phyloP scores from a whole-genome alignment of 805 yeast species.

The Kodamaea leandrae region DNA sequence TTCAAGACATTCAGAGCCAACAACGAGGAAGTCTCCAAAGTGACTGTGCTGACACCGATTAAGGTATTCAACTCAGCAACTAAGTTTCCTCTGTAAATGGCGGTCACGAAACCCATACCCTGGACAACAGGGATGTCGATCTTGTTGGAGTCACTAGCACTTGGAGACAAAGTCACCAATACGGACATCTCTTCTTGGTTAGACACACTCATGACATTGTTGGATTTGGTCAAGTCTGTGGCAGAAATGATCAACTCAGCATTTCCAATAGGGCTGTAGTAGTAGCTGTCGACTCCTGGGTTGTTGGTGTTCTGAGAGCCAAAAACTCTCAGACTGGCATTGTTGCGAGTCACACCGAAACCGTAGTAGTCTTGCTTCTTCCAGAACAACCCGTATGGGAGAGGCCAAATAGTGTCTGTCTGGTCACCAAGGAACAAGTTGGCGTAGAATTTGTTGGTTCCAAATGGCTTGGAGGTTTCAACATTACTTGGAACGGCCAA shows the following conservation, averaged over 20 bases:
- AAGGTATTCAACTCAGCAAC: slow-evolving; percentile 49
- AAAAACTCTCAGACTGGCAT: slow-evolving; percentile 39
- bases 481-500: slow-evolving; percentile 48
- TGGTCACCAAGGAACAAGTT: slow-evolving; percentile 60
- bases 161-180: slow-evolving; percentile 39
- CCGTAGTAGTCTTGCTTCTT: slow-evolving; percentile 48
- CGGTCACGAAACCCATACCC: slow-evolving; percentile 60
- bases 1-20: slow-evolving; percentile 34
- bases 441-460: slow-evolving; percentile 76
- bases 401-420: slow-evolving; percentile 54
- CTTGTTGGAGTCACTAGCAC: slow-evolving; percentile 28
- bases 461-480: slow-evolving; percentile 43
- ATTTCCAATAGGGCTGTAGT: slow-evolving; percentile 53
- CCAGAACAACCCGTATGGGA: slow-evolving; percentile 68
- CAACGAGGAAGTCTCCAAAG: slow-evolving; percentile 28
- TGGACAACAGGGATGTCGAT: slow-evolving; percentile 52
- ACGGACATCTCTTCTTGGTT: slow-evolving; percentile 53
- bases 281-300: slow-evolving; percentile 43
- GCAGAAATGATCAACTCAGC: slow-evolving; percentile 59
- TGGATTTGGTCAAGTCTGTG: slow-evolving; percentile 37
- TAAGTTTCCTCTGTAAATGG: slow-evolving; percentile 50
- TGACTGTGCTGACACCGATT: slow-evolving; percentile 43
- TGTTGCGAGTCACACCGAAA: slow-evolving; percentile 60
- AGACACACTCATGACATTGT: slow-evolving; percentile 41
- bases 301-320: slow-evolving; percentile 49